Conservation (phyloP, 2,329 filamentous ascomycete species). For the Sporothrix mexicana region DNA sequence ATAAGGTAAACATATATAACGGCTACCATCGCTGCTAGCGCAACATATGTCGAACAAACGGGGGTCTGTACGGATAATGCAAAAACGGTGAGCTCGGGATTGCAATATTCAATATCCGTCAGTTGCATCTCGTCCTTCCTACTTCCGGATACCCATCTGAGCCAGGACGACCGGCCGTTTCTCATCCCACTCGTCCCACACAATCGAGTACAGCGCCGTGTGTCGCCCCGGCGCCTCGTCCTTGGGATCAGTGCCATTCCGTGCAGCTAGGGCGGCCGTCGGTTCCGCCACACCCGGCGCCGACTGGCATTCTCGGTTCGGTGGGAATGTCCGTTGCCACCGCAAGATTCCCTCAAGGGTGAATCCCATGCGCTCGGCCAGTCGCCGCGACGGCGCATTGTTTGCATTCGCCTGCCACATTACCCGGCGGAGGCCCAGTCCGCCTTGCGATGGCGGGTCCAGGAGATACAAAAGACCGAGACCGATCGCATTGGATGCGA, state of each 20-base stretch:
- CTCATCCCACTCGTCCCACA: conserved; percentile 36
- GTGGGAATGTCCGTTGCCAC: conserved; percentile 13
- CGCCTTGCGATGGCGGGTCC: conserved; percentile 23
- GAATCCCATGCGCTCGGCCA: conserved; percentile 28
- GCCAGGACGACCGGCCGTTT: conserved; percentile 27
- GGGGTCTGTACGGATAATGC: neutral
- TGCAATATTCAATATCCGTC: neutral
- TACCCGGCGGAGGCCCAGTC: conserved; percentile 30
- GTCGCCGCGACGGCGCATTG: conserved; percentile 20
- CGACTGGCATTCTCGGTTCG: conserved; percentile 16
- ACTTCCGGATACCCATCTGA: conserved; percentile 24
- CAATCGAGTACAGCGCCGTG: conserved; percentile 31
- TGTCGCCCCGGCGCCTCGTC: conserved; percentile 31
- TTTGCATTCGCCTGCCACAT: conserved; percentile 24
- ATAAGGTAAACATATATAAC: neutral
- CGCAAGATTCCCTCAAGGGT: conserved; percentile 28
- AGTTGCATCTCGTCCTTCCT: neutral
- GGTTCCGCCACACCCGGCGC: neutral
- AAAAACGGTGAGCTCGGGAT: neutral
- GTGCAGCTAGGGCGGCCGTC: neutral
- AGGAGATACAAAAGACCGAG: conserved; percentile 19
- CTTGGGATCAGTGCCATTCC: conserved; percentile 7
- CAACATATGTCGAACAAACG: too few relatives aligned
- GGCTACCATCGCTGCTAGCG: neutral
- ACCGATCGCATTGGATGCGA: conserved; percentile 29